These are phyloP conservation scores for Tetracladium marchalianum DNA, from an alignment of 495 filamentous ascomycete species.

Conservation along the genomic window DNA sequence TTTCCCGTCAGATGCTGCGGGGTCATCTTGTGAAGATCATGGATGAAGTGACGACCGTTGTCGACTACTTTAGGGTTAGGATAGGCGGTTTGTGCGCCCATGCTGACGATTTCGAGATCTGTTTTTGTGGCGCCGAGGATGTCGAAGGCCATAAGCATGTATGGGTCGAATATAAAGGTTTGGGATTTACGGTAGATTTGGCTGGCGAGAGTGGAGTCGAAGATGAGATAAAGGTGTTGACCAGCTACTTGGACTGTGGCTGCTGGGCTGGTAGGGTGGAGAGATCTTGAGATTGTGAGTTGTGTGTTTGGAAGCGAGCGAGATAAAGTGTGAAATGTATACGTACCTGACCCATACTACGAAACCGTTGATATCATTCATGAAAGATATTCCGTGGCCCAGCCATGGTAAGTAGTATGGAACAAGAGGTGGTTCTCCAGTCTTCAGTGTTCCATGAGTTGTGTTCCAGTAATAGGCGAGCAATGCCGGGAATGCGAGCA, in stretches of 20 bases:
- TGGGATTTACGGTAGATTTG: constrained; percentile 1
- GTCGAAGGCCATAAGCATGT: not conserved
- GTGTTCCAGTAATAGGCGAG: too few species aligned
- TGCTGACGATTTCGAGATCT: not conserved
- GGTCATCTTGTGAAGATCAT: constrained; percentile 1
- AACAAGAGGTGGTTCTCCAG: constrained; percentile 1
- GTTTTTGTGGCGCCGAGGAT: constrained; percentile 1
- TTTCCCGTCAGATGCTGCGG: constrained; percentile 1
- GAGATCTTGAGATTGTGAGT: not conserved
- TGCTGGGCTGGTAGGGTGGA: constrained; percentile 1
- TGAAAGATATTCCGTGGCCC: constrained; percentile 1
- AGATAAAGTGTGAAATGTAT: too few species aligned
- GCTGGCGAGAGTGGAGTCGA: not conserved
- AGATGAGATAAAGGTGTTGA: constrained; percentile 3
- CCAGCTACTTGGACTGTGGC: constrained; percentile 1
- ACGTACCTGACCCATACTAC: constrained; percentile 1
- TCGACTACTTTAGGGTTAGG: not conserved
- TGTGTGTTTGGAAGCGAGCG: too few species aligned
- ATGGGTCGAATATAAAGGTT: constrained; percentile 4
- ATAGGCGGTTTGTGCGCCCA: not conserved
- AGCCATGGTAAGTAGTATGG: constrained; percentile 2
- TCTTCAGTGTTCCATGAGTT: too few species aligned
- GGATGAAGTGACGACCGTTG: not conserved
- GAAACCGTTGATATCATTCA: constrained; percentile 5
- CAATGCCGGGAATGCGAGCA: too few species aligned